These are phyloP conservation scores for Coprinopsis cinerea DNA, from an alignment of 768 basidiomycete species.

Conservation along the genomic window DNA sequence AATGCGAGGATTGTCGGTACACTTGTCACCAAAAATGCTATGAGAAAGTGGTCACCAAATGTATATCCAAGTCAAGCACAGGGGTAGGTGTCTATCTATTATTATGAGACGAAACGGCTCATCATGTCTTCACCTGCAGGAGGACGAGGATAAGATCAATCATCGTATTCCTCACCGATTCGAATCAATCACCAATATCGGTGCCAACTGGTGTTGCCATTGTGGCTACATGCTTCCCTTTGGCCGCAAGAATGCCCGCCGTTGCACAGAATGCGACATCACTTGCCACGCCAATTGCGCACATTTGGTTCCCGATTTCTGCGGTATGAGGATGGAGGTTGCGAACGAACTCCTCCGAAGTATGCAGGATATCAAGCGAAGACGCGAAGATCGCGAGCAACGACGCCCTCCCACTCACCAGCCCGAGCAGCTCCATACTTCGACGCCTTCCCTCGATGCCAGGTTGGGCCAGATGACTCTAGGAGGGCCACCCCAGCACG, in stretches of 20 bases:
- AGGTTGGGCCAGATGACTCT: conserved; percentile 15
- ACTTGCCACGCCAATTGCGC: conserved; percentile 98
- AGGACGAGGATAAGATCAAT: conserved; percentile 98
- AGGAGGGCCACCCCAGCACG: neutral
- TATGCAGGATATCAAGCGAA: conserved; percentile 86
- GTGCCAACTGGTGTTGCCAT: conserved; percentile 99
- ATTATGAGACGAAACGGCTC: conserved; percentile 2
- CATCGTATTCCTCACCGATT: conserved; percentile 99
- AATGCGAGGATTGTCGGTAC: conserved; percentile 99
- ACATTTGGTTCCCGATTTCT: conserved; percentile 98
- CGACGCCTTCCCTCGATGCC: conserved; percentile 27
- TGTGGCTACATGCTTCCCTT: conserved; percentile 98
- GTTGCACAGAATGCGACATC: conserved; percentile 93
- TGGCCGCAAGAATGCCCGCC: conserved; percentile 93
- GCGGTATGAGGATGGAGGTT: conserved; percentile 99
- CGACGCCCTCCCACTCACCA: conserved; percentile 31
- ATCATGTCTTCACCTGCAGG: conserved; percentile 39
- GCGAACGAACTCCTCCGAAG: conserved; percentile 89
- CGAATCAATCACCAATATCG: conserved; percentile 92
- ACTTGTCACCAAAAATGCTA: conserved; percentile 99
- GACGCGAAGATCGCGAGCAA: conserved; percentile 42
- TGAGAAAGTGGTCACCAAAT: conserved; percentile 98
- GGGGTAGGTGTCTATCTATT: conserved; percentile 53
- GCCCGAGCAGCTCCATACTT: conserved; percentile 25
- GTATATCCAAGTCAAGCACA: conserved; percentile 94